Base-by-base conservation (phyloP, 148 eudicot genomes). In the Rhododendron molle region DNA sequence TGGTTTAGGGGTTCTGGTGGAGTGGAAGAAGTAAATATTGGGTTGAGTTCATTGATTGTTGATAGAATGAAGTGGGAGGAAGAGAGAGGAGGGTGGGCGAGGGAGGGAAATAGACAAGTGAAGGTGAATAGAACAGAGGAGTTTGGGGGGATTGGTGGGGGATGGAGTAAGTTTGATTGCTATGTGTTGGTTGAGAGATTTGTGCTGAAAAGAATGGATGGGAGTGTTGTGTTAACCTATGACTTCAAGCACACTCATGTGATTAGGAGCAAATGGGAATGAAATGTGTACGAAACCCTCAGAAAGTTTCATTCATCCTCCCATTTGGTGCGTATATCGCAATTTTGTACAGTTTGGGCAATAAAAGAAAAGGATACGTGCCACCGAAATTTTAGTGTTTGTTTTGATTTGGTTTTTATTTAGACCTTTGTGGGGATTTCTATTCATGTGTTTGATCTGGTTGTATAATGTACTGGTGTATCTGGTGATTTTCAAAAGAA, bases 31-130 rank as follows among this genome's bases (percentile, higher is more conserved):
- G 72, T 44, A 43, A 78, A 83, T 7, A 81, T 96, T 13, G 98
- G 97, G 73, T 69, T 96, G 65, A 96, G 96, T 79, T 83, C 81
- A 38, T 84, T 89, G 80, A 69, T 96, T 83, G 77, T 93, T 14
- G 91, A 92, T 47, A 90, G 98, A 52, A 94, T 96, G 94, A 90
- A 82, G 72, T 94, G 98, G 98, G 98, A 96, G 86, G 88, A 92
- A 86, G 91, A 84, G 60, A 89, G 91, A 80, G 93, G 56, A 28
- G 98, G 95, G 4, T 93, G 94, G 93, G 52, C 54, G 18, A 84
- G 83, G 43, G 85, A 86, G 11, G 89, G 85, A 56, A 91, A 86
- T 13, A 88, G 87, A 77, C 84, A 82, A 77, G 91, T 86, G 36
- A 92, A 83, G 78, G 89, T 94, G 50, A 86, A 77, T 23, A 92